Conservation (phyloP, 106 monocot species). For the Vanilla planifolia region DNA sequence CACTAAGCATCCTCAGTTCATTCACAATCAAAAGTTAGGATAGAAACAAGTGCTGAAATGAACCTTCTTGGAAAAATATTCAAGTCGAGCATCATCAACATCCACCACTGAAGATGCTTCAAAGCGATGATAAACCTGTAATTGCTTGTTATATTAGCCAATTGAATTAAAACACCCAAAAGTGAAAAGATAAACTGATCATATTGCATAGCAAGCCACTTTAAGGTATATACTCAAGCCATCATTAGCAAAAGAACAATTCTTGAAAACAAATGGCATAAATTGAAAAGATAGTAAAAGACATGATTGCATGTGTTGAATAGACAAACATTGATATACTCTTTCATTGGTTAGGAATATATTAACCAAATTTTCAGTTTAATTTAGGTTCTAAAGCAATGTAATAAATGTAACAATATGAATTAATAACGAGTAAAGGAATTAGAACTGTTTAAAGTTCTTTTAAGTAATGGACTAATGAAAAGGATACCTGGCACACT, state of each 20-base stretch:
- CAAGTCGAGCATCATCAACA: slow-evolving; percentile 76
- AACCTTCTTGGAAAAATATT: slow-evolving; percentile 87
- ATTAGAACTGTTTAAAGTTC: no score
- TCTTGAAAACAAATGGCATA: no score
- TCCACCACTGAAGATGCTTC: slow-evolving; percentile 62
- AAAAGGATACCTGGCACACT: slow-evolving; percentile 80
- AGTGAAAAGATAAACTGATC: not conserved
- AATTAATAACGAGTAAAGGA: no score
- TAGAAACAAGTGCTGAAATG: slow-evolving; percentile 1
- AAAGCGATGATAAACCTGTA: slow-evolving; percentile 85
- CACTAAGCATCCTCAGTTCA: not conserved
- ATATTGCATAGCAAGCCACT: not conserved
- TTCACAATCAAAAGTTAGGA: not conserved
- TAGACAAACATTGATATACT: no score
- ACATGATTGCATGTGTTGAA: not conserved
- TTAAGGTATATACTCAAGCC: not conserved
- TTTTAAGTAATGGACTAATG: not conserved
- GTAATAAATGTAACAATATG: no score
- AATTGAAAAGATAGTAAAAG: not conserved
- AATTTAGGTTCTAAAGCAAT: no score
- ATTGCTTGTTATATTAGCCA: not conserved
- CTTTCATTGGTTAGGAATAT: no score
- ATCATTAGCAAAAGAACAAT: slow-evolving; percentile 1
- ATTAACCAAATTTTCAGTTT: no score
- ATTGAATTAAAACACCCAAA: not conserved